Base-by-base conservation (phyloP, 2,329 filamentous ascomycete genomes). In the Cladosporium sp. region DNA sequence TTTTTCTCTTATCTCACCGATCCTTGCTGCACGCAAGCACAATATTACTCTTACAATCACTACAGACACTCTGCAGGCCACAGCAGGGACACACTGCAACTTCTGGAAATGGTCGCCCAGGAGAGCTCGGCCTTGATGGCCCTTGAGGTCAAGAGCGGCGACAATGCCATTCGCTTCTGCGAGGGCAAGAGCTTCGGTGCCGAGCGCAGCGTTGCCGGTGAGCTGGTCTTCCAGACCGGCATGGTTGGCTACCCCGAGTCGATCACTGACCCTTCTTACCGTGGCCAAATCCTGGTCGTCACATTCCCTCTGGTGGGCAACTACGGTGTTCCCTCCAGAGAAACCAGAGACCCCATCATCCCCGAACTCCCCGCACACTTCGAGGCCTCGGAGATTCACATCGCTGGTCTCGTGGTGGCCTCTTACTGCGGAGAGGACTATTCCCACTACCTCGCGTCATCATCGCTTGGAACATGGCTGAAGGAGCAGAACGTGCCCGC, bases 201-300 rank as follows among this genome's bases (percentile, higher is more conserved):
- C 64, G 83, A 90, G 72, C 96, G 92, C 84, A 96, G 90, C 79
- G 86, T 95, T 71, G 89, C 93, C 66, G 94, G 94, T 75, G 94
- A 99, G 82, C 83, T 99, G 74, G 94, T 99, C 78, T 99, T 99
- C 81, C 93, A 97, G 83, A 99, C 94, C 60, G 94, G 94, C 76
- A 96, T 97, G 92, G 94, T 97, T 68, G 94, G 94, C 72, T 99
- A 99, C 75, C 92, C 94, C 42, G 94, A 99, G 81, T 95, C 88
- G 50, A 83, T 94, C 68, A 93, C 90, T 61, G 90, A 94, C 72
- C 90, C 90, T 66, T 93, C 90, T 51, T 93, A 94, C 77, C 88
- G 89, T 51, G 90, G 90, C 63, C 93, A 99, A 79, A 96, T 99
- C 68, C 84, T 99, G 68, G 92, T 97, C 76, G 87, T 97, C 70